Evolutionary conservation across 345 rosid genomes (phyloP).

Genomic region (Microcos paniculata): DNA sequence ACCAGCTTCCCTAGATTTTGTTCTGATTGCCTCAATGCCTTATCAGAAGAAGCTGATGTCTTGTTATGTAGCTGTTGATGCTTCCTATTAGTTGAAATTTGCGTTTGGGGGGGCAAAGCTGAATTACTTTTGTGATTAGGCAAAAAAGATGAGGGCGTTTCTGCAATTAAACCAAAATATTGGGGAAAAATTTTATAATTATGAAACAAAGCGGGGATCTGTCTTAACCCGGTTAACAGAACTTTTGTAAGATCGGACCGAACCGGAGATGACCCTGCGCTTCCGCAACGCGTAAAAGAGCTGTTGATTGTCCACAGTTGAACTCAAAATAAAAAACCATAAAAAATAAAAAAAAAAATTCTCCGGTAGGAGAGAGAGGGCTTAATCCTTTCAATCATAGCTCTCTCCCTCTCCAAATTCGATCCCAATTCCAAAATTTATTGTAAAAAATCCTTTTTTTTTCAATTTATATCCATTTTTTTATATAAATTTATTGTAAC

Average conservation of each 20-base stretch:
- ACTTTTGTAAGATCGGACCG: not conserved
- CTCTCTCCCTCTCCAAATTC: constrained; percentile 29
- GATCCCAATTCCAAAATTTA: not conserved
- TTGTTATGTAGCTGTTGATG: no score
- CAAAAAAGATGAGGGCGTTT: not conserved
- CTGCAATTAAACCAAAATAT: not conserved
- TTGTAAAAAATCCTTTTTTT: not conserved
- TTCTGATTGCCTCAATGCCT: no score
- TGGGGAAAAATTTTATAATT: not conserved
- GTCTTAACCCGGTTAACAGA: not conserved
- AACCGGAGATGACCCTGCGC: not conserved
- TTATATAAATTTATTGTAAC: no score
- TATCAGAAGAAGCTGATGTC: no score
- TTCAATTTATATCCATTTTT: constrained; percentile 2
- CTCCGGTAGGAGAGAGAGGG: constrained; percentile 22
- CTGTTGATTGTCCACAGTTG: not conserved
- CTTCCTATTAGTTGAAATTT: no score
- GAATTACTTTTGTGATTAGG: not conserved
- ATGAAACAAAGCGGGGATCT: not conserved
- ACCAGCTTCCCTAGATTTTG: no score
- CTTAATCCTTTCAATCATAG: not conserved
- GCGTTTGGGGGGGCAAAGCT: no score
- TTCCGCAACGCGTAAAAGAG: not conserved
- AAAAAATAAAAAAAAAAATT: not conserved
- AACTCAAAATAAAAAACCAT: not conserved